phyloP scores from a whole-genome alignment of 1,139 yeast species.

The Arxiozyma bovina region DNA sequence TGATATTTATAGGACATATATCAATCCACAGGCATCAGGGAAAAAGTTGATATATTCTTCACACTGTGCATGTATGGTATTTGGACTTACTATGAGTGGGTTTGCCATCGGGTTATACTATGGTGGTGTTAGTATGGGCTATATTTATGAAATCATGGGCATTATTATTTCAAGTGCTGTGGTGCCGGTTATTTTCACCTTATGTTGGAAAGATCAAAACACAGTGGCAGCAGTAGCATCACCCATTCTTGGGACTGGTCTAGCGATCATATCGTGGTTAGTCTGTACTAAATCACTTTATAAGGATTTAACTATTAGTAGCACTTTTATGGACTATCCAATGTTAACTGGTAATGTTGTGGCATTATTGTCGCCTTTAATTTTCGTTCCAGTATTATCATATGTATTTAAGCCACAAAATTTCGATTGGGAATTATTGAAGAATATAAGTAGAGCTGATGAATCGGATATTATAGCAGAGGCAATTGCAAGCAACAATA shows the following conservation, averaged over 20 bases:
- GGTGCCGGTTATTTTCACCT: constrained; percentile 61
- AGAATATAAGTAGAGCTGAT: constrained; percentile 51
- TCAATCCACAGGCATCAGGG: constrained; percentile 71
- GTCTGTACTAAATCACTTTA: constrained; percentile 47
- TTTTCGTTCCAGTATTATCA: constrained; percentile 61
- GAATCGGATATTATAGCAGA: constrained; percentile 51
- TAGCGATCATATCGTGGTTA: constrained; percentile 62
- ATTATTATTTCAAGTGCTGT: constrained; percentile 81
- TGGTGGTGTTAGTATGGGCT: constrained; percentile 80
- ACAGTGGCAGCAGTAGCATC: constrained; percentile 49
- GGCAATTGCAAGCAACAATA: constrained; percentile 26
- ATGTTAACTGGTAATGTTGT: constrained; percentile 83
- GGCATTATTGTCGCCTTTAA: constrained; percentile 65
- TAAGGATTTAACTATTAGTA: constrained; percentile 48
- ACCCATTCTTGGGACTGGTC: constrained; percentile 53
- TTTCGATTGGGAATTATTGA: constrained; percentile 62
- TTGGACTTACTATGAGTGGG: constrained; percentile 68
- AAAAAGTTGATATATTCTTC: constrained; percentile 59
- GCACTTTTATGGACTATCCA: constrained; percentile 68
- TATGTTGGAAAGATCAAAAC: constrained; percentile 63
- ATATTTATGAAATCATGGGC: constrained; percentile 79
- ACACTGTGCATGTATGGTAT: constrained; percentile 54
- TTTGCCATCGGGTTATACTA: constrained; percentile 74
- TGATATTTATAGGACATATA: constrained; percentile 71
- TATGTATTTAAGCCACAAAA: constrained; percentile 55